phyloP scores from a whole-genome alignment of 2,329 filamentous ascomycete genomes.

The Penicillium sp. region DNA sequence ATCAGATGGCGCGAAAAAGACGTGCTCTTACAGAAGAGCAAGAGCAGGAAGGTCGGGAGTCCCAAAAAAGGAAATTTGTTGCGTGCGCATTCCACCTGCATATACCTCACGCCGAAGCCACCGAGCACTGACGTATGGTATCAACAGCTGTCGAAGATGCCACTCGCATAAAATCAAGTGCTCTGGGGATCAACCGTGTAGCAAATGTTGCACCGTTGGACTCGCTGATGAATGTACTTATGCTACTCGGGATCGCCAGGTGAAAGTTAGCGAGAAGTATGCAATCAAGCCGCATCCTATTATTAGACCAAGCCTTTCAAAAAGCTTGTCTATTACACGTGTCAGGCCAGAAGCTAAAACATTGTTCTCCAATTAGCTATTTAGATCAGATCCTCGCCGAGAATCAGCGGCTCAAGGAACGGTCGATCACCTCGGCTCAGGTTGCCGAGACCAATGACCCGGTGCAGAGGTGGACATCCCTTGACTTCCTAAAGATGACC shows the following conservation, averaged over 20 bases:
- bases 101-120: neutral
- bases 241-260: conserved; percentile 44
- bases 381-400: conserved; percentile 37
- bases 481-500: neutral
- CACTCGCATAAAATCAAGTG: conserved; percentile 51
- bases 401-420: conserved; percentile 34
- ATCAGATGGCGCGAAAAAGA: conserved; percentile 21
- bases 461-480: conserved; percentile 14
- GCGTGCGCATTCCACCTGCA: conserved; percentile 27
- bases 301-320: neutral
- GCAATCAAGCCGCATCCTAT: neutral
- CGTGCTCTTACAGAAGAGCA: conserved; percentile 13
- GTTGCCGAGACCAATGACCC: conserved; percentile 24
- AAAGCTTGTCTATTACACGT: neutral
- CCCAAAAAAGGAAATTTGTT: conserved; percentile 32
- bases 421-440: conserved; percentile 30
- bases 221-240: conserved; percentile 43
- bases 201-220: conserved; percentile 41
- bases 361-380: conserved; percentile 28
- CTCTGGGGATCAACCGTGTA: conserved; percentile 47
- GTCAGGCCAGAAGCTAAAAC: conserved; percentile 4
- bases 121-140: neutral
- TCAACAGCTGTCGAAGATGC: conserved; percentile 43
- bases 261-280: conserved; percentile 43
- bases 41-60: conserved; percentile 14